phyloP scores from a whole-genome alignment of 345 rosid species.

The Salix purpurea region DNA sequence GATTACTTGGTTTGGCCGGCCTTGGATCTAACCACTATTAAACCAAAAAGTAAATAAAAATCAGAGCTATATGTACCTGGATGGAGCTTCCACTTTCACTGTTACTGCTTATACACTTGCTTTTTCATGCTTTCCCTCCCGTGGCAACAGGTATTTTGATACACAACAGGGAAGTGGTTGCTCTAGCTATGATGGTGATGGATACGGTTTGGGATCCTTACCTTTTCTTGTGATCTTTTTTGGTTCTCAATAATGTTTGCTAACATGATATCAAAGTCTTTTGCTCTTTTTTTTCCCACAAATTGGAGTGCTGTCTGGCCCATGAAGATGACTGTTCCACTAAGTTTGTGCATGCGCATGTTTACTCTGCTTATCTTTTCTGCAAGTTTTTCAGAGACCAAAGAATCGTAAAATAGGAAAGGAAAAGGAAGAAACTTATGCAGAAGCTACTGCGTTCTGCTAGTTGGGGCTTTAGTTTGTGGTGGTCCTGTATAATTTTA shows the following conservation, averaged over 20 bases:
- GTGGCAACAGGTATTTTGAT: not conserved
- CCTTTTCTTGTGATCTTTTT: conserved; percentile 36
- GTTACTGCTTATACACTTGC: conserved; percentile 18
- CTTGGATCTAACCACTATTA: not conserved
- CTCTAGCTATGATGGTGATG: conserved; percentile 22
- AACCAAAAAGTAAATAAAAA: not conserved
- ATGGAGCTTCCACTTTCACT: not conserved
- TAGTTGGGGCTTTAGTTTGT: not conserved
- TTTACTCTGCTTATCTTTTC: not conserved
- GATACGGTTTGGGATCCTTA: conserved; percentile 37
- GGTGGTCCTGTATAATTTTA: not conserved
- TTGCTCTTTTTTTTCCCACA: not conserved
- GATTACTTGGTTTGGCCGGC: conserved; percentile 1
- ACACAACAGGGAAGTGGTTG: not conserved
- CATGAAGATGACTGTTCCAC: not conserved
- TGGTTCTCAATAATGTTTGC: conserved; percentile 22
- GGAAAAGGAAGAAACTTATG: not conserved
- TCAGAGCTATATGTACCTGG: not conserved
- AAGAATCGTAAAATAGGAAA: not conserved
- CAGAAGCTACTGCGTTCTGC: not conserved
- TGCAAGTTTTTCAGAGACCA: not conserved
- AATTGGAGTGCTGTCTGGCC: not conserved
- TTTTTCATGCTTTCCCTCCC: conserved; percentile 16
- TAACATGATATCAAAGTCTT: not conserved
- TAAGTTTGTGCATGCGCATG: not conserved